phyloP scores from a whole-genome alignment of 148 eudicot species.

The Fagopyrum esculentum region DNA sequence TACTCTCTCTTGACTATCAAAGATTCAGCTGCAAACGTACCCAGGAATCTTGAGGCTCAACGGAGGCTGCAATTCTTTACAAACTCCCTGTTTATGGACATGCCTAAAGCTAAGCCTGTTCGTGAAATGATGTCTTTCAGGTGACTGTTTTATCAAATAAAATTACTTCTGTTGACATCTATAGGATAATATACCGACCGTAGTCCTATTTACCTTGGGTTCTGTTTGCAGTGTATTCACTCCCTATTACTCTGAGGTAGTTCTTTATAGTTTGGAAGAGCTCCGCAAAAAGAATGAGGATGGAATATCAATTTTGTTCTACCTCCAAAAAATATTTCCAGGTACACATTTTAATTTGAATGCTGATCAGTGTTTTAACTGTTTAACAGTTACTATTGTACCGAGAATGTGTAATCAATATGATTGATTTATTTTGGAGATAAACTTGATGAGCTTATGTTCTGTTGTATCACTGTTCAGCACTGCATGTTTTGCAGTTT shows the following conservation, averaged over 20 bases:
- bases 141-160: slow-evolving; percentile 22
- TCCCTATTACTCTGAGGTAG: slow-evolving; percentile 90
- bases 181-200: neutral
- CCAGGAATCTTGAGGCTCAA: slow-evolving; percentile 85
- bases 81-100: slow-evolving; percentile 91
- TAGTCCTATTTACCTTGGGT: neutral
- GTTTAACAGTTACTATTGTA: neutral
- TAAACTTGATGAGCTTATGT: neutral
- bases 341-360: slow-evolving; percentile 30
- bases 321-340: slow-evolving; percentile 97
- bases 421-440: neutral
- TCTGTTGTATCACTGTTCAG: neutral
- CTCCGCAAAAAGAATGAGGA: slow-evolving; percentile 89
- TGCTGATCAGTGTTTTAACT: neutral
- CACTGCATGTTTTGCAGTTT: neutral
- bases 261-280: slow-evolving; percentile 79
- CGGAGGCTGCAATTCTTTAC: slow-evolving; percentile 83
- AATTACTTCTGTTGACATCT: neutral
- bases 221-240: slow-evolving; percentile 76
- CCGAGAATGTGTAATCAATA: neutral
- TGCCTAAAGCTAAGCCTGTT: slow-evolving; percentile 69
- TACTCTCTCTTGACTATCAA: slow-evolving; percentile 77
- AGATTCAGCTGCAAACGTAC: slow-evolving; percentile 84
- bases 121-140: slow-evolving; percentile 94
- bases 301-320: slow-evolving; percentile 87